Base-by-base conservation (phyloP, 2,329 filamentous ascomycete genomes). In the Colletotrichum destructivum region DNA sequence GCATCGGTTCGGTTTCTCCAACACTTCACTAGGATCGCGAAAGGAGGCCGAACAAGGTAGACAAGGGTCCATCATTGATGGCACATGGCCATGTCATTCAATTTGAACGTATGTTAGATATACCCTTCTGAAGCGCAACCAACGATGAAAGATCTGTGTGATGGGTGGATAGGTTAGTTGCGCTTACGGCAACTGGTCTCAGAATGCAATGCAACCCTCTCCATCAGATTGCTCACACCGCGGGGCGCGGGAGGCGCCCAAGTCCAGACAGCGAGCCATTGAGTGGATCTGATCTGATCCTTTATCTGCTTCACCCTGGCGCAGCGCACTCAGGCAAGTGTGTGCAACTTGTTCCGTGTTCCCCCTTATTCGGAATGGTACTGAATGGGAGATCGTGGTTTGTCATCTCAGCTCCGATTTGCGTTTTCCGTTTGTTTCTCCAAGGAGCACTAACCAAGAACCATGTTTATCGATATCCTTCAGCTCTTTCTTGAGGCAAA, bases 201-300 rank as follows among this genome's bases (percentile, higher is more conserved):
- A 60, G 15, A 23, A 46, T n/a, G 60, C 66, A 55, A 55, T 66
- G 60, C 26, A 61, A 72, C 66, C 69, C 47, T 47, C 51, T 47
- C 51, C 46, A 46, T 69, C n/a, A 46, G 23, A 54, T 62, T 23
- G 62, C 46, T 51, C 52, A 52, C 57, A 42, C n/a, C 38, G 46
- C 54, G 69, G 59, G 47, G 44, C 51, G 46, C 64, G 51, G 57
- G 46, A 71, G 51, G 38, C 44, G 23, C 23, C 15, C 56, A 21
- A 47, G 13, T 16, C 63, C 23, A 54, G 26, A 21, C 62, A 54
- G 44, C 52, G 57, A 59, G 57, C 64, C 38, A 42, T 31, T 47
- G 42, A 52, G 64, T 52, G 68, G 64, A 68, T 7, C 64, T 51
- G 51, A 21, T 23, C 13, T 62, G 35, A 57, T 57, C 11, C 54